Percentiles rank a stretch among this genome's conserved stretches.
Evolutionary conservation across 345 rosid genomes (phyloP).

Genomic region (Tarenaya hassleriana): DNA sequence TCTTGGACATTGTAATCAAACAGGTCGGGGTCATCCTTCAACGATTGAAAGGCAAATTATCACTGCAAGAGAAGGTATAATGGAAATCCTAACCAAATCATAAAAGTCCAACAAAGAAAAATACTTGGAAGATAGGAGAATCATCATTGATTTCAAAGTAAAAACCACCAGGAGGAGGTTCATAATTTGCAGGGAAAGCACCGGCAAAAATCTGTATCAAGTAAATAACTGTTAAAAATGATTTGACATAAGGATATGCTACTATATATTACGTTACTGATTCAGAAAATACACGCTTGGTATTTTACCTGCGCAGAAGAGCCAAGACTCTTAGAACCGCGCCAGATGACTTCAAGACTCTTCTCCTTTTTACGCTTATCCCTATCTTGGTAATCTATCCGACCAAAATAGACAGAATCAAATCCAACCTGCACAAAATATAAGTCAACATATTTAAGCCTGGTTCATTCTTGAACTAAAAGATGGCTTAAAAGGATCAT

Average conservation of each 20-base stretch:
- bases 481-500: constrained; percentile 16
- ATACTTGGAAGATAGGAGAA: constrained; percentile 80
- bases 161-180: constrained; percentile 94
- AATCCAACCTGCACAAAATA: constrained; percentile 68
- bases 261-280: not conserved
- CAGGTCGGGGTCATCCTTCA: constrained; percentile 68
- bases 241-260: constrained; percentile 2
- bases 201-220: constrained; percentile 80
- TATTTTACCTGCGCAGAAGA: constrained; percentile 67
- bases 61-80: constrained; percentile 8
- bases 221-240: constrained; percentile 19
- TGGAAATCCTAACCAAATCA: constrained; percentile 11
- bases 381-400: constrained; percentile 95
- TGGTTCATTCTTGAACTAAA: not conserved
- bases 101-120: not conserved
- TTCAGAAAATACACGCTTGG: not conserved
- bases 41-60: constrained; percentile 21
- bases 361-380: constrained; percentile 71
- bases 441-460: constrained; percentile 17
- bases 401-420: constrained; percentile 81
- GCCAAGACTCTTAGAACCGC: constrained; percentile 80
- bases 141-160: constrained; percentile 83
- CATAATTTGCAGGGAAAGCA: constrained; percentile 86
- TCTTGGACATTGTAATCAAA: constrained; percentile 97
- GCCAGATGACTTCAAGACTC: constrained; percentile 96